Evolutionary conservation across 2,329 filamentous ascomycete genomes (phyloP), one percentile per base, ranked within the genome.

Genomic region (Fusarium poae): DNA sequence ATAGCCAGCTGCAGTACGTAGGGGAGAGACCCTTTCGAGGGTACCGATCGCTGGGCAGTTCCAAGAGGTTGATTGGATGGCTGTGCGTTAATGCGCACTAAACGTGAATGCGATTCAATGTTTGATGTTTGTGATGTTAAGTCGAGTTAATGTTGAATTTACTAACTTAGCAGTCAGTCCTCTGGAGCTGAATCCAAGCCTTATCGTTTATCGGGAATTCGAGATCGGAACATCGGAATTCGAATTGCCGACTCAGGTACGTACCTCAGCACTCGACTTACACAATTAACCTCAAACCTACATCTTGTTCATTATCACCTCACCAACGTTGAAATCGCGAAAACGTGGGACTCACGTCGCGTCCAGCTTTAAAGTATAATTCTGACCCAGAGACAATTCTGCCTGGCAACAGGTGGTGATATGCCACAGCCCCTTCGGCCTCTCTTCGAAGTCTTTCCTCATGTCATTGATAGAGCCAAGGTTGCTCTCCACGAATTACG

Each of bases 141-240:
- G 18, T 51, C 13, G 13, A 57, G 39, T 27, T 39, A 50, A 57
- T 49, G 55, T 7, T 25, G n/a, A n/a, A n/a, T n/a, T n/a, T n/a
- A n/a, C n/a, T 27, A 27, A 27, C 27, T 27, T 27, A 6, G 25
- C 15, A 15, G 25, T 29, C 20, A 21, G 34, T 12, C 35, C 18
- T 7, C 37, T 21, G 56, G 49, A 62, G 61, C 48, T 70, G 40
- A 52, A 58, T 30, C n/a, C 46, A 55, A 20, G 62, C 62, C 62
- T 66, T 65, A 65, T 65, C 67, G 67, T 68, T 68, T 70, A 68
- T 70, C 67, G 39, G 18, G 6, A 29, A 45, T 45, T 54, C 20
- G 30, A 58, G 52, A 30, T 70, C 67, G 67, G 67, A 61, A 16
- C 9, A 45, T 70, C 67, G 67, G 67, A 57, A 48, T 7, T 70